These are phyloP conservation scores for Aspergillus heteromorphus DNA, from an alignment of 495 filamentous ascomycete genomes.

Conservation along the genomic window DNA sequence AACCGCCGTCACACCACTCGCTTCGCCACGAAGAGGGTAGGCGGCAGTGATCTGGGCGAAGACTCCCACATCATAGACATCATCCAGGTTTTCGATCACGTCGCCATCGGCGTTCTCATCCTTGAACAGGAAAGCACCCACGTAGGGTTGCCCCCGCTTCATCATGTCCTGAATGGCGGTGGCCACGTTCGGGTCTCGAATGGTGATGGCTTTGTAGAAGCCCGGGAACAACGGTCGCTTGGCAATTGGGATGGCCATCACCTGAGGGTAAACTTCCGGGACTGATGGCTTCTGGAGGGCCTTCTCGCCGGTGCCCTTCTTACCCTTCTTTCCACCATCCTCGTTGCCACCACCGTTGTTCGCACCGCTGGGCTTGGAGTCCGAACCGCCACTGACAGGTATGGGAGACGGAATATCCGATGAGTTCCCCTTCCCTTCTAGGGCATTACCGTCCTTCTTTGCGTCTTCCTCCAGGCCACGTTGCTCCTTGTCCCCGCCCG, in stretches of 20 bases:
- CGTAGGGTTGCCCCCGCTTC: constrained; percentile 95
- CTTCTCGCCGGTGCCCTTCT: constrained; percentile 61
- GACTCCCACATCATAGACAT: constrained; percentile 92
- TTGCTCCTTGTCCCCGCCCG: constrained; percentile 32
- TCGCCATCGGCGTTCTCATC: constrained; percentile 91
- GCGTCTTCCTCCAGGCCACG: constrained; percentile 37
- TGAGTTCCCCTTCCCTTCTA: constrained; percentile 37
- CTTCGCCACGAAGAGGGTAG: constrained; percentile 79
- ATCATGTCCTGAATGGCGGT: constrained; percentile 93
- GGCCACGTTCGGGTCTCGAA: constrained; percentile 83
- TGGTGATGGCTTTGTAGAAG: constrained; percentile 98
- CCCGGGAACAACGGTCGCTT: constrained; percentile 94
- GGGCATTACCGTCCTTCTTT: constrained; percentile 33
- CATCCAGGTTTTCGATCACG: constrained; percentile 76
- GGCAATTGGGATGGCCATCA: constrained; percentile 97
- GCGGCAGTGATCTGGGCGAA: constrained; percentile 97
- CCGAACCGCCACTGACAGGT: constrained; percentile 35
- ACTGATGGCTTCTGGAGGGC: constrained; percentile 80
- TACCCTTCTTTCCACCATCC: constrained; percentile 51
- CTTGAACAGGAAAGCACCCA: constrained; percentile 95
- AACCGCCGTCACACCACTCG: constrained; percentile 76
- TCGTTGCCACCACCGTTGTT: constrained; percentile 45
- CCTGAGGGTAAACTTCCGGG: constrained; percentile 94
- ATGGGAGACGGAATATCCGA: constrained; percentile 44
- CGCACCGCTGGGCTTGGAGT: constrained; percentile 46